Conservation (phyloP, 2,329 filamentous ascomycete genomes). For the Mycocentrospora acerina region DNA sequence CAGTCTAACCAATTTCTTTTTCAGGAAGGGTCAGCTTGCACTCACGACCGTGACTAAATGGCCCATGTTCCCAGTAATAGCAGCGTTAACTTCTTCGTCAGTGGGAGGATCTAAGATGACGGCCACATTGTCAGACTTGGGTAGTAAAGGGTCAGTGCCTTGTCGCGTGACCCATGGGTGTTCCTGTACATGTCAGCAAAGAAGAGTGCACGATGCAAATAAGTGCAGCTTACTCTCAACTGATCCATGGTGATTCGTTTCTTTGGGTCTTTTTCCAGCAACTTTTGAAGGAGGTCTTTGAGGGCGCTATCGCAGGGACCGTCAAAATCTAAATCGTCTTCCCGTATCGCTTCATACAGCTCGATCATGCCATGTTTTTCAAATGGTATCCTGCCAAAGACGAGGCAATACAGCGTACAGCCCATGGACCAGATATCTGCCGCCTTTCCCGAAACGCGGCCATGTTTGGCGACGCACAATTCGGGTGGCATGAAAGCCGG, state of each 20-base stretch:
- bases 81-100: constrained; percentile 84
- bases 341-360: constrained; percentile 84
- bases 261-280: constrained; percentile 82
- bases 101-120: constrained; percentile 81
- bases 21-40: constrained; percentile 6
- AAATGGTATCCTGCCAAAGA: constrained; percentile 87
- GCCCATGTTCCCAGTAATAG: constrained; percentile 87
- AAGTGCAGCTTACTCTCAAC: constrained; percentile 65
- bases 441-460: constrained; percentile 82
- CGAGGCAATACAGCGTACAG: constrained; percentile 87
- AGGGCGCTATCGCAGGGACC: constrained; percentile 68
- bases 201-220: neutral
- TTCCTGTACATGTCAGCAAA: constrained; percentile 56
- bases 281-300: constrained; percentile 67
- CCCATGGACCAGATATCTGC: constrained; percentile 99
- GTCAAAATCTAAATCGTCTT: constrained; percentile 64
- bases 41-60: constrained; percentile 79
- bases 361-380: constrained; percentile 77
- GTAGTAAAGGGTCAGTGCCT: constrained; percentile 75
- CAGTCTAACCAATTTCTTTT: too few species aligned
- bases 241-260: constrained; percentile 82
- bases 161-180: constrained; percentile 90
- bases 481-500: constrained; percentile 94
- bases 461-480: constrained; percentile 82
- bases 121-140: constrained; percentile 82